A percentile compares a stretch with the other conserved stretches of the same genome.
These are phyloP conservation scores for Eucalyptus cloeziana DNA, from an alignment of 345 rosid species.

Conservation along the genomic window DNA sequence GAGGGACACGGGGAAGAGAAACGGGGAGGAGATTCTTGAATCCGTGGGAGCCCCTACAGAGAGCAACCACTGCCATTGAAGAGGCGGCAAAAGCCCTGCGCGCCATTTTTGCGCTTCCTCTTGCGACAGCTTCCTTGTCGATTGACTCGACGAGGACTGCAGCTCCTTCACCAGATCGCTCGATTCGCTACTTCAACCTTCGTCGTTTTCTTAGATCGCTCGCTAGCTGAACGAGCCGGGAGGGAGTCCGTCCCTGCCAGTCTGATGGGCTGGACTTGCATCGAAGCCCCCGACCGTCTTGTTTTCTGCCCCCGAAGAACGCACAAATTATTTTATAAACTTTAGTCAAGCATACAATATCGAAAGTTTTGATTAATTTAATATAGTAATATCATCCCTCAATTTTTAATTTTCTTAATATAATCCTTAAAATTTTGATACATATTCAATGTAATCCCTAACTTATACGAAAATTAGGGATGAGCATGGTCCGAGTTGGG, in stretches of 20 bases:
- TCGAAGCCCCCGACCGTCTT: background rate
- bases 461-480: background rate
- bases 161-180: background rate
- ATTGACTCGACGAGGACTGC: background rate
- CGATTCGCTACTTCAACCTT: background rate
- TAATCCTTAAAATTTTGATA: fast-evolving
- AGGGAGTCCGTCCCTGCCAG: background rate
- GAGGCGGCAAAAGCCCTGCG: background rate
- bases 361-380: background rate
- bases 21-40: background rate
- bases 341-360: background rate
- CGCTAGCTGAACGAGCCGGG: background rate
- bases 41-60: background rate
- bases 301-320: background rate
- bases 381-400: background rate
- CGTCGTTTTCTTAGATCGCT: background rate
- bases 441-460: background rate
- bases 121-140: background rate
- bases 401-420: background rate
- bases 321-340: background rate
- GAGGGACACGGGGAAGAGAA: background rate
- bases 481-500: too few species aligned
- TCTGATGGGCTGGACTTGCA: background rate
- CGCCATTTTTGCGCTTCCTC: background rate
- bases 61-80: background rate